Evolutionary conservation across 2,329 filamentous ascomycete genomes (phyloP).

Genomic region (Epichloe uncinata): DNA sequence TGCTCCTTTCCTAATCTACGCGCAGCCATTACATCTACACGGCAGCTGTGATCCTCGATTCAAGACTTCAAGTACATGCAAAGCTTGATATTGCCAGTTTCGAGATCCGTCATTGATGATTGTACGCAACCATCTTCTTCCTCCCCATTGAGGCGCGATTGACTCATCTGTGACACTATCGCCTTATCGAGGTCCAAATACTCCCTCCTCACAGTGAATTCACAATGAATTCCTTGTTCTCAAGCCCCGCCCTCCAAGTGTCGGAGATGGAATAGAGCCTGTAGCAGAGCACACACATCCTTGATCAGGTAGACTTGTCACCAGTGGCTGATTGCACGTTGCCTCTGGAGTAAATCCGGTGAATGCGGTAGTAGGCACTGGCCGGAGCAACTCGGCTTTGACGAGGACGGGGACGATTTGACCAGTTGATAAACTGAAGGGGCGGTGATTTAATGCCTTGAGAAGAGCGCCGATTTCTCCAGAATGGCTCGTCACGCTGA

Average conservation of each 20-base stretch:
- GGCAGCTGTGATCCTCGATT: neutral
- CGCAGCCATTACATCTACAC: too few species aligned
- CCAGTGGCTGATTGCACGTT: conserved; percentile 31
- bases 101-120: too few species aligned
- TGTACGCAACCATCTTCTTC: too few species aligned
- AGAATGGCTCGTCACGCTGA: conserved; percentile 47
- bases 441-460: conserved; percentile 44
- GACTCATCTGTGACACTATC: too few species aligned
- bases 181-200: too few species aligned
- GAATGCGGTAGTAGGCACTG: conserved; percentile 18
- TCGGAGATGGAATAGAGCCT: conserved; percentile 1
- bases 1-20: neutral
- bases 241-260: neutral
- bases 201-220: too few species aligned
- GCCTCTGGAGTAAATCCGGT: conserved; percentile 24
- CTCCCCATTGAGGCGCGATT: too few species aligned
- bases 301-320: conserved; percentile 26
- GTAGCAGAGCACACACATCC: conserved; percentile 28
- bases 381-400: conserved; percentile 34
- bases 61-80: neutral
- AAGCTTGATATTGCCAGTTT: too few species aligned
- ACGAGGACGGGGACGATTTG: conserved; percentile 56
- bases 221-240: too few species aligned
- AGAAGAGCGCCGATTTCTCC: conserved; percentile 42
- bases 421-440: conserved; percentile 51